Evolutionary conservation across 257 asterid species (phyloP).

Genomic region (Solanum gracilifrons): DNA sequence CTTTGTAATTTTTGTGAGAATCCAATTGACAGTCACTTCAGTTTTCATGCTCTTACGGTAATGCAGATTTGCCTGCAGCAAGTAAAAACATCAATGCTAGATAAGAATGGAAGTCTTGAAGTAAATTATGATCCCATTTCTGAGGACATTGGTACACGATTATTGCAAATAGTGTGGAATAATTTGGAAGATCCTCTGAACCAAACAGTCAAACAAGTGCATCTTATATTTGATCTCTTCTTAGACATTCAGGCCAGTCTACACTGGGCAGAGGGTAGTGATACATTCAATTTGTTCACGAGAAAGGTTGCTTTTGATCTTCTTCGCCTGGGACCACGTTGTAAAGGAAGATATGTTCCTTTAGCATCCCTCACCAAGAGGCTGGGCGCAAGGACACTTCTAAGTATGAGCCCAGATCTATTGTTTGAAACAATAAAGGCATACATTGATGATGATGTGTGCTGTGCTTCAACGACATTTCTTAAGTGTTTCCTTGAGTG

Average conservation of each 20-base stretch:
- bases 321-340: conserved; percentile 76
- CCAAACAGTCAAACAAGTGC: conserved; percentile 94
- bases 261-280: conserved; percentile 52
- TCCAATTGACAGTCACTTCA: conserved; percentile 82
- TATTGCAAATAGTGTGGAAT: conserved; percentile 77
- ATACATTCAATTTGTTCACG: conserved; percentile 45
- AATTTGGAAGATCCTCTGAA: conserved; percentile 96
- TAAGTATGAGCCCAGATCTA: conserved; percentile 60
- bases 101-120: conserved; percentile 12
- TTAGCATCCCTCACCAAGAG: conserved; percentile 79
- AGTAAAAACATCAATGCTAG: conserved; percentile 60
- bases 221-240: conserved; percentile 85
- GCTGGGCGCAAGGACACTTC: conserved; percentile 66
- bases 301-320: conserved; percentile 71
- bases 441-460: conserved; percentile 80
- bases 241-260: conserved; percentile 67
- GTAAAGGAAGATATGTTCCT: conserved; percentile 91
- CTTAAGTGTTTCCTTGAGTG: conserved; percentile 85
- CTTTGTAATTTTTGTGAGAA: conserved; percentile 69
- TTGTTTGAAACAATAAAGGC: conserved; percentile 61
- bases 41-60: conserved; percentile 84
- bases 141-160: conserved; percentile 62
- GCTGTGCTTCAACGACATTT: conserved; percentile 84
- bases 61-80: conserved; percentile 96
- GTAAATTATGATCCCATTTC: conserved; percentile 48